Percentiles rank a stretch among this genome's conserved stretches.
Conservation (phyloP, 495 filamentous ascomycete genomes). For the Aeminium ludgeri region DNA sequence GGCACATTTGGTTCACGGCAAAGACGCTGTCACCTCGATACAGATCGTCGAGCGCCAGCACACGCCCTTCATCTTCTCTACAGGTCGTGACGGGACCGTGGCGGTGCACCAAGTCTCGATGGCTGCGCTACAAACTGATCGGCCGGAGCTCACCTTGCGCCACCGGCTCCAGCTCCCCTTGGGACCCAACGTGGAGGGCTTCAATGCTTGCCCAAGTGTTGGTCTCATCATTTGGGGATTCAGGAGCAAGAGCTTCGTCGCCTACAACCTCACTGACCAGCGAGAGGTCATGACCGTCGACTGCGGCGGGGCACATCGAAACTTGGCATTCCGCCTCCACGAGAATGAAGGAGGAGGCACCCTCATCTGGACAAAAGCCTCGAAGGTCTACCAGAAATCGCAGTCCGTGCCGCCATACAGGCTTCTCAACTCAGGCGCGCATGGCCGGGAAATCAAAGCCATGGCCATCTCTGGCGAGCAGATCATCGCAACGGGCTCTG, state of each 20-base stretch:
- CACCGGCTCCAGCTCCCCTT: constrained; percentile 44
- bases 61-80: constrained; percentile 39
- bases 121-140: constrained; percentile 7
- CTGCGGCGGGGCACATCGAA: constrained; percentile 70
- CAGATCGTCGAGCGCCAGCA: constrained; percentile 14
- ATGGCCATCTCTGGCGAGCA: constrained; percentile 35
- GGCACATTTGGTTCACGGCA: constrained; percentile 30
- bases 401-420: constrained; percentile 33
- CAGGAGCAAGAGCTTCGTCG: constrained; percentile 54
- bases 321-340: constrained; percentile 42
- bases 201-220: constrained; percentile 33
- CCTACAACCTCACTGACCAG: constrained; percentile 55
- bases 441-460: constrained; percentile 80
- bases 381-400: constrained; percentile 33
- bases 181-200: constrained; percentile 50
- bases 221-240: constrained; percentile 67
- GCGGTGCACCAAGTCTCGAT: constrained; percentile 32
- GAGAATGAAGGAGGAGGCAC: constrained; percentile 17
- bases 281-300: constrained; percentile 50
- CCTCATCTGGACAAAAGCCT: constrained; percentile 42
- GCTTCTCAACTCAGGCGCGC: constrained; percentile 48
- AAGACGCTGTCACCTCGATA: constrained; percentile 58
- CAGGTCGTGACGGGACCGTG: constrained; percentile 58
- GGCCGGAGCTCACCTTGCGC: constrained; percentile 23
- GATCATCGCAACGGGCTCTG: constrained; percentile 65